These are phyloP conservation scores for Pichia sp. DNA, from an alignment of 1,139 yeast species.

Conservation along the genomic window DNA sequence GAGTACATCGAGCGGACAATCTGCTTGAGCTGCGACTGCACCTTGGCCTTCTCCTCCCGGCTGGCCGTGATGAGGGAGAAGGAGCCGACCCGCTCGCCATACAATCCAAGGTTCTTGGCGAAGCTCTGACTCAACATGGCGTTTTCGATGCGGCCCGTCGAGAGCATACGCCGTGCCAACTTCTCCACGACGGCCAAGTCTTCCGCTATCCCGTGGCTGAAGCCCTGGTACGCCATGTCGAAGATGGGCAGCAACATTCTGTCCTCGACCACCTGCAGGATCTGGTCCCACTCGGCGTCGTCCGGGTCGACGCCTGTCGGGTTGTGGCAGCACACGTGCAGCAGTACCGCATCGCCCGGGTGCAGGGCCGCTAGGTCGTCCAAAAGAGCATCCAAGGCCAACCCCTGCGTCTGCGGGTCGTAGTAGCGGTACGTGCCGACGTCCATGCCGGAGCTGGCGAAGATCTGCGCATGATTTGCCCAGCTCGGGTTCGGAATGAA, in stretches of 20 bases:
- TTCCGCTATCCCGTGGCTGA: constrained; percentile 63
- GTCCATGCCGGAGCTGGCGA: constrained; percentile 46
- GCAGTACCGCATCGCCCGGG: constrained; percentile 59
- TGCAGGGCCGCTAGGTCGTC: constrained; percentile 38
- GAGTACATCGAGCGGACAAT: constrained; percentile 85
- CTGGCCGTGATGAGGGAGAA: constrained; percentile 56
- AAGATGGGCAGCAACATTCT: constrained; percentile 66
- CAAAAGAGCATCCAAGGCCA: constrained; percentile 50
- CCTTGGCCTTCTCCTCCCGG: constrained; percentile 40
- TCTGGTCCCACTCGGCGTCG: constrained; percentile 70
- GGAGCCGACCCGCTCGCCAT: constrained; percentile 96
- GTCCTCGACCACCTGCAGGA: constrained; percentile 54
- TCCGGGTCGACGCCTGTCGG: constrained; percentile 94
- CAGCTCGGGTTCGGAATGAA: constrained; percentile 58
- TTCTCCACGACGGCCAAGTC: constrained; percentile 49
- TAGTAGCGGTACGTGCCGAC: constrained; percentile 42
- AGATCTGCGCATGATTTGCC: constrained; percentile 59
- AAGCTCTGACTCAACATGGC: constrained; percentile 78
- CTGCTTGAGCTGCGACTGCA: constrained; percentile 75
- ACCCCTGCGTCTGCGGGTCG: constrained; percentile 48
- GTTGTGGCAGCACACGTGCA: constrained; percentile 95
- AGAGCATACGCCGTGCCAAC: constrained; percentile 44
- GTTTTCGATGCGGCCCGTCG: constrained; percentile 37
- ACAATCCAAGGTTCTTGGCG: constrained; percentile 95
- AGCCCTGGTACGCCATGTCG: constrained; percentile 94